Evolutionary conservation across 768 basidiomycete species (phyloP), one percentile per base, ranked within the genome.

Genomic region (Suillus decipiens): DNA sequence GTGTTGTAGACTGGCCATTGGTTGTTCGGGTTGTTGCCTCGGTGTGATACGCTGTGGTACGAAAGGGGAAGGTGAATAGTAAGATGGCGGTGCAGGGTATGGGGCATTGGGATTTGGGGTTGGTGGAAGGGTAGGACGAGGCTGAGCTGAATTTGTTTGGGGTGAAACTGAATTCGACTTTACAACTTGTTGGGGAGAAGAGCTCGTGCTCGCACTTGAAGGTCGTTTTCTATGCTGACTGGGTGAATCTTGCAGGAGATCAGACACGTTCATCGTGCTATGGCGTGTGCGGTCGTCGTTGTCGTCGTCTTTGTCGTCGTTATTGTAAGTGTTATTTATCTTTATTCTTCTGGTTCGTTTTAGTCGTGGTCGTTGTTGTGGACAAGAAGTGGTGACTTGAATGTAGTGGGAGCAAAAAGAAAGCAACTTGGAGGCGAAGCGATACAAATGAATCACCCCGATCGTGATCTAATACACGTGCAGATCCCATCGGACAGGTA

Each of bases 201-300:
- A 62, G 60, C 70, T 66, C 37, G 71, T 63, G 76, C 64, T 36
- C 6, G 42, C 19, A 3, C 17, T 47, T 70, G 71, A 67, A 12
- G 77, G 65, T 3, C 69, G 69, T 70, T 77, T 69, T 24, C 77
- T 67, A 69, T 83, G 83, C 68, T 87, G 87, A 0, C 87, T 88
- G 56, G 89, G 89, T 0, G 88, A 85, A 73, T 88, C 87, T 67
- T 89, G 87, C 31, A 90, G 77, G 62, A 90, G 82, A 71, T 80
- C 84, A 28, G 85, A 84, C 67, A 90, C 86, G 75, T 90, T 88
- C 89, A 90, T 90, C 8, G 19, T 39, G 39, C 37, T 15, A 24
- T 9, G 41, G 19, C 2, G 9, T 6, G 10, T 1, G 53, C n/a
- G n/a, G n/a, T 54, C 24, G 33, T 53, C 0, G 15, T 19, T 3